These are phyloP conservation scores for Fusarium piperis DNA, from an alignment of 2,329 filamentous ascomycete species.

Conservation along the genomic window DNA sequence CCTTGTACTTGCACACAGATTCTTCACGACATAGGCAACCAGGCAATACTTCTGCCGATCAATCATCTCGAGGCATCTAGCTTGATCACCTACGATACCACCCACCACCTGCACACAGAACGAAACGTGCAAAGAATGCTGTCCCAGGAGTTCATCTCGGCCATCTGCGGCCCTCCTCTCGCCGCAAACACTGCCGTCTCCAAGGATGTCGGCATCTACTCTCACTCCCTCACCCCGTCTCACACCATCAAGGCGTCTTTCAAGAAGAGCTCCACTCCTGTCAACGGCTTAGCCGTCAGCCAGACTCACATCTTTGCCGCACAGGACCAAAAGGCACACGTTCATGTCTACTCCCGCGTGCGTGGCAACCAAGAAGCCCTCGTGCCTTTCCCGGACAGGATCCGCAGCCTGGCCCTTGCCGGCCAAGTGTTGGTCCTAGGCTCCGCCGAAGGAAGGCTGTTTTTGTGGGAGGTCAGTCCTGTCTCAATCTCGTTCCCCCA, in stretches of 20 bases:
- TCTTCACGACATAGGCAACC: background rate
- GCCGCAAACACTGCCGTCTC: conserved; percentile 70
- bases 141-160: conserved; percentile 68
- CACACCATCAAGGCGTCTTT: conserved; percentile 79
- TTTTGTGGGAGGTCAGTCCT: conserved; percentile 86
- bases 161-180: conserved; percentile 66
- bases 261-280: conserved; percentile 90
- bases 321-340: conserved; percentile 88
- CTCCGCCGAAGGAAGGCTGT: conserved; percentile 84
- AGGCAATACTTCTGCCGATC: background rate
- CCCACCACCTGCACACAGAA: background rate
- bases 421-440: conserved; percentile 81
- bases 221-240: conserved; percentile 82
- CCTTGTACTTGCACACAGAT: background rate
- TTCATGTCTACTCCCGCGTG: conserved; percentile 89
- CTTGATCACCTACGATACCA: background rate
- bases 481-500: conserved; percentile 10
- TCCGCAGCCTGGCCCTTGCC: conserved; percentile 79
- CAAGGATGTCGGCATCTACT: conserved; percentile 88
- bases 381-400: conserved; percentile 87
- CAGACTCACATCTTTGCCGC: conserved; percentile 88
- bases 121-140: conserved; percentile 56
- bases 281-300: conserved; percentile 82
- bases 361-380: conserved; percentile 89
- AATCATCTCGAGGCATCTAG: background rate